Base-by-base conservation (phyloP, 1,139 yeast genomes). In the Blastobotrys persicus region DNA sequence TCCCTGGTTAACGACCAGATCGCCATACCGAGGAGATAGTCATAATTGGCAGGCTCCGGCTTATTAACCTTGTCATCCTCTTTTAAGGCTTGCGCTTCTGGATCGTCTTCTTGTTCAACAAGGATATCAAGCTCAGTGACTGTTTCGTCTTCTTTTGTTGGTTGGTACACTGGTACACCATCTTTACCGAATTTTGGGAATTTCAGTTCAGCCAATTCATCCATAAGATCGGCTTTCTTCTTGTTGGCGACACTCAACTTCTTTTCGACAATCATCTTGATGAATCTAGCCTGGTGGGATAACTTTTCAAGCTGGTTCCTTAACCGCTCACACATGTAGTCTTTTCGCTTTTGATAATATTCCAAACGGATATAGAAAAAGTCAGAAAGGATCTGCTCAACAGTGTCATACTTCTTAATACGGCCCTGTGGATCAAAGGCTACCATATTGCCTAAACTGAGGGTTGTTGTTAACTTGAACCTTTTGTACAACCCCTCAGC, bases 391-490 rank as follows among this genome's bases (percentile, higher is more conserved):
- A 94, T 92, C 48, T 89, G 95, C 56, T 80, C 78, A 1, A 86
- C 85, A 46, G 76, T 73, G 13, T 81, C 84, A 65, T 91, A 94
- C 64, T 80, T 87, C 64, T 86, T 88, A 58, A 94, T 88, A 60
- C 94, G 80, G 37, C 96, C 96, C 52, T 79, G 78, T n/a, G 96
- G 80, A 69, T 92, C 98, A 70, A 94, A 94, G 0, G 96, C 95
- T 52, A 92, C 96, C 96, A 94, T 89, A 65, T 94, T 94, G 46
- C 83, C 78, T 58, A 88, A 74, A 66, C 79, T 83, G 40, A 92
- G 72, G 9, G 85, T 73, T 0, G 89, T 75, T 11, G 80, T 73
- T 49, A 94, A 75, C 65, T 86, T 89, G 72, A 94, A 94, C 63
- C 91, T 77, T 63, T 87, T 95, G 58, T 86, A 77, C 47, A 88